Evolutionary conservation across 495 filamentous ascomycete species (phyloP).

Genomic region (Penicillium argentinense): DNA sequence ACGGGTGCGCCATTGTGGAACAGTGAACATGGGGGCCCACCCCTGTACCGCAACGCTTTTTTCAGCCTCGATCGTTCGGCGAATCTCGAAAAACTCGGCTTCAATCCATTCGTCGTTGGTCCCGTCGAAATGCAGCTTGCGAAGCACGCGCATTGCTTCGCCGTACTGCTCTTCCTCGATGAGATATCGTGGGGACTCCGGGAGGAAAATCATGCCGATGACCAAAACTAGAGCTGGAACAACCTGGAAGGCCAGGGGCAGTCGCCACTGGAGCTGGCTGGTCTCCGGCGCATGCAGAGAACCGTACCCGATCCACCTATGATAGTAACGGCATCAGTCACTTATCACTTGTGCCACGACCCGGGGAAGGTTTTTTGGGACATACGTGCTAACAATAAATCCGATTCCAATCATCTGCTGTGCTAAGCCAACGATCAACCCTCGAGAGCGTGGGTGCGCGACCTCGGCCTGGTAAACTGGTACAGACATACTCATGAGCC

Average conservation of each 20-base stretch:
- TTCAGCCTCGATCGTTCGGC: constrained; percentile 47
- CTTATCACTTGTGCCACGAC: background rate
- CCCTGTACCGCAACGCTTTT: constrained; percentile 42
- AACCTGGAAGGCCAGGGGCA: constrained; percentile 55
- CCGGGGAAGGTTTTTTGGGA: background rate
- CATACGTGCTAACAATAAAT: constrained; percentile 51
- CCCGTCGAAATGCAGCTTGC: constrained; percentile 50
- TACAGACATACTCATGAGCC: constrained; percentile 57
- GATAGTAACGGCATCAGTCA: background rate
- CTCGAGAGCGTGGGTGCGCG: constrained; percentile 51
- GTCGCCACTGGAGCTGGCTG: constrained; percentile 53
- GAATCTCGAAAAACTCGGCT: constrained; percentile 49
- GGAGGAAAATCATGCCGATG: constrained; percentile 51
- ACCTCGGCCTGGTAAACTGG: constrained; percentile 60
- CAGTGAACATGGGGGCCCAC: constrained; percentile 53
- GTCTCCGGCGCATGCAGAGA: constrained; percentile 41
- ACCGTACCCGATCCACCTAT: constrained; percentile 59
- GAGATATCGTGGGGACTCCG: constrained; percentile 57
- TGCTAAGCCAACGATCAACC: constrained; percentile 56
- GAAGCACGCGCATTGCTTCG: constrained; percentile 49
- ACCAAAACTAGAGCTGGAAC: constrained; percentile 45
- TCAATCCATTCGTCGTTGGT: constrained; percentile 51
- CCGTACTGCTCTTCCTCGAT: constrained; percentile 46
- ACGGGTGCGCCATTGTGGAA: constrained; percentile 49
- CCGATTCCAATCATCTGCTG: constrained; percentile 62